A percentile compares a stretch with the other conserved stretches of the same genome.
Conservation (phyloP, 2,329 filamentous ascomycete genomes). For the Aspergillus sp. region DNA sequence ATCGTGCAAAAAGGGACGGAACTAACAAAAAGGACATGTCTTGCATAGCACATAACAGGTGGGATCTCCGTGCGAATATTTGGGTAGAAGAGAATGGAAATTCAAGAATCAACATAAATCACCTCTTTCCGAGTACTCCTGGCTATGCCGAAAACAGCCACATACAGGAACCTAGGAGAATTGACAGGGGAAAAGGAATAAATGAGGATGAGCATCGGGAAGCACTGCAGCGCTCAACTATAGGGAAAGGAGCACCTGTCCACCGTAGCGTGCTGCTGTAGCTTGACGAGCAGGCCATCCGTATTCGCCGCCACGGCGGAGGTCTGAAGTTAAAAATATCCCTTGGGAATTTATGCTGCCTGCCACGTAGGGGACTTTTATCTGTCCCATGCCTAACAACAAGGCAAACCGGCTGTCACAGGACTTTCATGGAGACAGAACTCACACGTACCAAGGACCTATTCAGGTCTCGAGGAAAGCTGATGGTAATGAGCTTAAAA, state of each 20-base stretch:
- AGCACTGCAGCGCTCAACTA: slow-evolving; percentile 8
- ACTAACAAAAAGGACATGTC: slow-evolving; percentile 9
- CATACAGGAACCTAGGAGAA: slow-evolving; percentile 17
- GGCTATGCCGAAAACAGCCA: slow-evolving; percentile 33
- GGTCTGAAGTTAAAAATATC: slow-evolving; percentile 5
- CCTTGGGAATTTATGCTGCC: not conserved
- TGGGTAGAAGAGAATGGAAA: slow-evolving; percentile 18
- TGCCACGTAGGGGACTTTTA: not conserved
- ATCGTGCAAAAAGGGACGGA: slow-evolving; percentile 7
- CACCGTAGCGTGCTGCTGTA: not conserved
- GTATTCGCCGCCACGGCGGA: slow-evolving; percentile 10
- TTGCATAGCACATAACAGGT: slow-evolving; percentile 16
- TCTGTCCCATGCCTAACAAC: not conserved
- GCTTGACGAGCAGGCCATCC: not conserved
- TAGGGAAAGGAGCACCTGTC: slow-evolving; percentile 8
- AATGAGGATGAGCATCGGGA: slow-evolving; percentile 10
- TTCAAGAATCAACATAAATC: slow-evolving; percentile 22
- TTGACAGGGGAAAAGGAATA: slow-evolving; percentile 14
- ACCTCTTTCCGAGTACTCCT: slow-evolving; percentile 37
- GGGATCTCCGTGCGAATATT: slow-evolving; percentile 17
- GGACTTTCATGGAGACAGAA: not conserved
- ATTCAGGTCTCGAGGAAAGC: not conserved
- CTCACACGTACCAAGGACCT: not conserved
- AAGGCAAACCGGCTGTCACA: not conserved
- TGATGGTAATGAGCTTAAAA: slow-evolving; percentile 14